Percentiles rank a stretch among this genome's conserved stretches.
These are phyloP conservation scores for Cephalotrichum gorgonifer DNA, from an alignment of 2,329 filamentous ascomycete species.

Conservation along the genomic window DNA sequence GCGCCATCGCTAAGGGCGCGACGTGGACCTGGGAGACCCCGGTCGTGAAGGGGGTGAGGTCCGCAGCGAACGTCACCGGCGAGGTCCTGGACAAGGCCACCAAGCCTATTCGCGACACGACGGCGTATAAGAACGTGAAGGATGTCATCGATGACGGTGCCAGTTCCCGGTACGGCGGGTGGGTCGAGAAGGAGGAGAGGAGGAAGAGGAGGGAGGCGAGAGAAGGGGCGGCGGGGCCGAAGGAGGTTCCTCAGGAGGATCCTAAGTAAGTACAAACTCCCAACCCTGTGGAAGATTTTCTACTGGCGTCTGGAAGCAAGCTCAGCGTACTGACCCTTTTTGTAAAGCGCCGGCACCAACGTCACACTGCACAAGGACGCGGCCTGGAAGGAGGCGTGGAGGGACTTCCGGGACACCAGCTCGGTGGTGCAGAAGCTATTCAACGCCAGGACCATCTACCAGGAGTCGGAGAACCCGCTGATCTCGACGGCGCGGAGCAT, in stretches of 20 bases:
- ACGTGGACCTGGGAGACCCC: slow-evolving; percentile 96
- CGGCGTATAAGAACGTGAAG: slow-evolving; percentile 91
- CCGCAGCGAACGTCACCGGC: slow-evolving; percentile 76
- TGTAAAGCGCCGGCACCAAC: slow-evolving; percentile 75
- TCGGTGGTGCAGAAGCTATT: slow-evolving; percentile 84
- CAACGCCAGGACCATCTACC: slow-evolving; percentile 74
- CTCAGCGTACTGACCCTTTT: background rate
- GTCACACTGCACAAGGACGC: slow-evolving; percentile 94
- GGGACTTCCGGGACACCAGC: slow-evolving; percentile 83
- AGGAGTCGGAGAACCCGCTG: slow-evolving; percentile 94
- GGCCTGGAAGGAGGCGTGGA: slow-evolving; percentile 97
- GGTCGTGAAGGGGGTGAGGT: slow-evolving; percentile 82
- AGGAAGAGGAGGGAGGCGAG: slow-evolving; percentile 65
- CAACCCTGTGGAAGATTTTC: too few relatives aligned
- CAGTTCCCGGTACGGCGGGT: slow-evolving; percentile 90
- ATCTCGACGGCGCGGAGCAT: slow-evolving; percentile 90
- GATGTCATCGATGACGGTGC: slow-evolving; percentile 95
- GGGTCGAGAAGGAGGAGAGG: slow-evolving; percentile 93
- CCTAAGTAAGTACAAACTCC: slow-evolving; percentile 85
- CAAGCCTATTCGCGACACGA: slow-evolving; percentile 83
- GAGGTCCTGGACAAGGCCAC: slow-evolving; percentile 90
- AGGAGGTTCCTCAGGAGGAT: slow-evolving; percentile 67
- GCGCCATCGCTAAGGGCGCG: slow-evolving; percentile 80
- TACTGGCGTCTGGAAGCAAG: too few relatives aligned
- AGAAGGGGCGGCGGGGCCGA: slow-evolving; percentile 47